Percentiles rank a stretch among this genome's conserved stretches.
phyloP scores from a whole-genome alignment of 129 eudicot species.

The Centrapalus pauciflorus region DNA sequence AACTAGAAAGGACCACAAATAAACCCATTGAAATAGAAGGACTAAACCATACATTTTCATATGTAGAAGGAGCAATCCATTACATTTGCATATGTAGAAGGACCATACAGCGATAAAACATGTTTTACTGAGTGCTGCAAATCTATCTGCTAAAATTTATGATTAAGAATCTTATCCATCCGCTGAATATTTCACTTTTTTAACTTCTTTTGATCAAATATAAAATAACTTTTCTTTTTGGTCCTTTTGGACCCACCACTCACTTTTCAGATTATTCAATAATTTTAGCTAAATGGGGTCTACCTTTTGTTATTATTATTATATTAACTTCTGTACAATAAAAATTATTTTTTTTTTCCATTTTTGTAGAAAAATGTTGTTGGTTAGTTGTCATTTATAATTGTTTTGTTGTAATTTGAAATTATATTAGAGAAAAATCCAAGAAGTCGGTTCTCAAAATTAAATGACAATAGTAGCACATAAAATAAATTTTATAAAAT shows the following conservation, averaged over 20 bases:
- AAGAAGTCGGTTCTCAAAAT: neutral
- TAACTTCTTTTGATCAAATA: conserved; percentile 5
- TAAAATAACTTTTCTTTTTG: conserved; percentile 6
- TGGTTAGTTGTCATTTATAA: conserved; percentile 9
- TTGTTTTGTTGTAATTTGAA: neutral
- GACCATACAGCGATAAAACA: conserved; percentile 11
- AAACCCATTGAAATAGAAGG: neutral
- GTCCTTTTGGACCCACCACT: conserved; percentile 33
- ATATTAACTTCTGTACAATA: neutral
- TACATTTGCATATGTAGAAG: neutral
- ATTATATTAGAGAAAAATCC: conserved; percentile 1
- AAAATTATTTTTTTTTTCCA: neutral
- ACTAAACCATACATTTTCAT: too few relatives aligned
- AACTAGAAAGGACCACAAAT: neutral
- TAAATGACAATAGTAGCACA: too few relatives aligned
- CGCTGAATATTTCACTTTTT: conserved; percentile 18
- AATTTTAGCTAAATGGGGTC: neutral
- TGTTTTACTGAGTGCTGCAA: conserved; percentile 25
- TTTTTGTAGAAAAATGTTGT: conserved; percentile 11
- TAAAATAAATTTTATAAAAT: too few relatives aligned
- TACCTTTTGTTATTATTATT: neutral
- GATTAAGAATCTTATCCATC: conserved; percentile 38
- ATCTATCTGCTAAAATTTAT: conserved; percentile 34
- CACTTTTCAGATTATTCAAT: conserved; percentile 23
- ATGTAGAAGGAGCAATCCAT: too few relatives aligned